Evolutionary conservation across 441 rosid species (phyloP).

Genomic region (Syzygium malaccense): DNA sequence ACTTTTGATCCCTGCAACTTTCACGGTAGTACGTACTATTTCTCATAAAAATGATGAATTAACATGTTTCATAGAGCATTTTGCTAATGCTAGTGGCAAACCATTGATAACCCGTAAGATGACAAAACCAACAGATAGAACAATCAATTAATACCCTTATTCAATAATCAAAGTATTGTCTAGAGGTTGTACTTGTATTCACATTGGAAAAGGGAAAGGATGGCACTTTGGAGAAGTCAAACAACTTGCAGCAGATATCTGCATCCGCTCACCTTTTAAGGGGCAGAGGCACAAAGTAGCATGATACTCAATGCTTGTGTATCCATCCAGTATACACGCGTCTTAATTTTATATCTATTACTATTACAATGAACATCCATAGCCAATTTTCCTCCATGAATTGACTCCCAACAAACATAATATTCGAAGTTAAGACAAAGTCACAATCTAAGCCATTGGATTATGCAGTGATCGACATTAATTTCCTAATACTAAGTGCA

Average conservation of each 20-base stretch:
- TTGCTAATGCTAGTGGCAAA: neutral
- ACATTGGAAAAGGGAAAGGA: neutral
- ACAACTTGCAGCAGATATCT: neutral
- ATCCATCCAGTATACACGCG: neutral
- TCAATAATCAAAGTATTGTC: neutral
- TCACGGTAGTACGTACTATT: neutral
- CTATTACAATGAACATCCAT: neutral
- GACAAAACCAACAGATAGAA: neutral
- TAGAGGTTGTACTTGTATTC: neutral
- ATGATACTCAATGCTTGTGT: neutral
- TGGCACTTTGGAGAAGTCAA: neutral
- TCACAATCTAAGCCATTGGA: neutral
- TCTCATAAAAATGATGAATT: neutral
- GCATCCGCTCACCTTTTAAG: neutral
- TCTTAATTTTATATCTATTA: neutral
- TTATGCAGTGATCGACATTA: neutral
- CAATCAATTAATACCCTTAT: neutral
- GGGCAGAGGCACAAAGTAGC: neutral
- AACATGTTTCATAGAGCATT: neutral
- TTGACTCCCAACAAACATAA: neutral
- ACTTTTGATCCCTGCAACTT: neutral
- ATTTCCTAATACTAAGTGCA: neutral
- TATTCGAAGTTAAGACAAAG: neutral
- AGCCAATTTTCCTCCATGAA: neutral
- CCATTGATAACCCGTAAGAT: neutral